Evolutionary conservation across 1,284 basidiomycete species (phyloP), one percentile per base, ranked within the genome.

Genomic region (Boletus hoseneyae): DNA sequence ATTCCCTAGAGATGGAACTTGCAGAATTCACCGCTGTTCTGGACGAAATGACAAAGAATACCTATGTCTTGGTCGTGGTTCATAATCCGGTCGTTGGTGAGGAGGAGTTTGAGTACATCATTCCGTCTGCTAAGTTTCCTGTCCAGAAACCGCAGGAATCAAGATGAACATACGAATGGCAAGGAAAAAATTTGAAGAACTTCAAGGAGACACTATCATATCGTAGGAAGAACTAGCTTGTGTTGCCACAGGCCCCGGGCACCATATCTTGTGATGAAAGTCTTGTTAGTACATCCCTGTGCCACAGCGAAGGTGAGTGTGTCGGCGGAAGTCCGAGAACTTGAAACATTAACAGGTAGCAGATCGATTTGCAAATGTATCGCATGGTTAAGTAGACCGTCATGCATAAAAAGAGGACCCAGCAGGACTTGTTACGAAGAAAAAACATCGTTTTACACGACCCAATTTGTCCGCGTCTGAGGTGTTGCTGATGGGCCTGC

Each of bases 11-110:
- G 74, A 83, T 90, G 81, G 80, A 91, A 68, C 73, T 93, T 55
- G 73, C 83, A 56, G 82, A 92, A 56, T 95, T 91, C 62, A 90
- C 90, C 0, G 92, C 94, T 2, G 91, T 97, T n/a, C 79, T 99
- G 41, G 95, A 97, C 61, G 88, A 91, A 59, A 79, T 99, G 72
- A 98, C 96, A 12, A 80, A 83, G 60, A 97, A 96, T 68, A 98
- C 96, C 0, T 98, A 94, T 62, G 87, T 98, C 50, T 76, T 99
- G 63, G 81, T 96, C 51, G 80, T 99, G 32, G 85, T 92, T 10
- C 87, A 92, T 53, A 86, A 97, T 65, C 89, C 90, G 0, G 81
- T 84, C 62, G 87, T 96, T 60, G 88, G 93, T 93, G 58, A 57
- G 80, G 66, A 57, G 80, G 66, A 8, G 16, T 41, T 23, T 3